Conservation (phyloP, 2,329 filamentous ascomycete genomes). For the Acrodontium crateriforme region DNA sequence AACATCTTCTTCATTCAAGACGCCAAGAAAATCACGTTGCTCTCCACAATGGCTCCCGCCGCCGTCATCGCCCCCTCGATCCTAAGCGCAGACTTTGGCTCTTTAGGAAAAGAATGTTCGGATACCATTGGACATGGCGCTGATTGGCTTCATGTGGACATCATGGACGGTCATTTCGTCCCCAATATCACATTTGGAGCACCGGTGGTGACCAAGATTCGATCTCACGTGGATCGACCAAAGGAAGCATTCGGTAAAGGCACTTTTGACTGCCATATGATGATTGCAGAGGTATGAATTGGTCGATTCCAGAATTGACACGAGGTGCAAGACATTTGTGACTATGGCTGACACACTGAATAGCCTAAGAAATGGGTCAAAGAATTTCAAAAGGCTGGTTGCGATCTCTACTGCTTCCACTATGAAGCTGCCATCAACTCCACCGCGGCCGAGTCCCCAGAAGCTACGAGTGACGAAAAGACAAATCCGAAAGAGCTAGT, state of each 20-base stretch:
- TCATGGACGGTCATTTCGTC: conserved; percentile 98
- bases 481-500: conserved; percentile 79
- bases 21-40: too few species aligned
- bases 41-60: conserved; percentile 68
- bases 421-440: conserved; percentile 86
- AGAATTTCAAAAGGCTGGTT: conserved; percentile 85
- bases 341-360: conserved; percentile 12
- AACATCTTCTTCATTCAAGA: too few species aligned
- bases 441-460: conserved; percentile 68
- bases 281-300: conserved; percentile 76
- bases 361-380: conserved; percentile 97
- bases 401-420: conserved; percentile 99
- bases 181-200: conserved; percentile 96
- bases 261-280: conserved; percentile 99
- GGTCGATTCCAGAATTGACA: not conserved
- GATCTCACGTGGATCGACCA: conserved; percentile 68
- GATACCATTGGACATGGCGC: conserved; percentile 75
- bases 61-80: conserved; percentile 98
- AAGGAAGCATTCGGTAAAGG: conserved; percentile 58
- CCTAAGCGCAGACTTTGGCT: conserved; percentile 87
- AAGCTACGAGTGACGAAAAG: conserved; percentile 50
- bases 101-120: conserved; percentile 73
- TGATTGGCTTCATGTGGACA: conserved; percentile 91
- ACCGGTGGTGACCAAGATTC: conserved; percentile 88
- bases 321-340: not conserved